These are phyloP conservation scores for Amauroascus verrucosus DNA, from an alignment of 2,329 filamentous ascomycete genomes.

Conservation along the genomic window DNA sequence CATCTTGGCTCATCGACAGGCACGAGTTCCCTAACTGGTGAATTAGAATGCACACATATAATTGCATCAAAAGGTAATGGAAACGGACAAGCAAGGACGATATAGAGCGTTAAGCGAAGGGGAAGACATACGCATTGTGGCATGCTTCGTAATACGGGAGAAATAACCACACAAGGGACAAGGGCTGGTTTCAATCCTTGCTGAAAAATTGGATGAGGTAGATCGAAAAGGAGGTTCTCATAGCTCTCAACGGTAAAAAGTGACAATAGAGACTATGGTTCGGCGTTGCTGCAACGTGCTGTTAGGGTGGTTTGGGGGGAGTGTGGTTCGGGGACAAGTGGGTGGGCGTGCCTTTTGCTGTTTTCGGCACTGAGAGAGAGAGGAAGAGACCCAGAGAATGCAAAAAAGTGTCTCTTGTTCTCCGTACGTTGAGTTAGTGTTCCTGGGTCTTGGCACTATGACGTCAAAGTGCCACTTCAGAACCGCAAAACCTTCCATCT, in stretches of 20 bases:
- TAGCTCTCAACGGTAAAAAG: not conserved
- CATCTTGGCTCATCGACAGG: slow-evolving; percentile 3
- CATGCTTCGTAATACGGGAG: slow-evolving; percentile 1
- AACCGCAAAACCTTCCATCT: not conserved
- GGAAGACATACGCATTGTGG: slow-evolving; percentile 10
- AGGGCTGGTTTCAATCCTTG: not conserved
- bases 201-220: not conserved
- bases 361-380: slow-evolving; percentile 8
- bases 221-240: not conserved
- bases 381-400: slow-evolving; percentile 4
- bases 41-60: not conserved
- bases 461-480: slow-evolving; percentile 10
- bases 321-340: not conserved
- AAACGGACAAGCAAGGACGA: not conserved
- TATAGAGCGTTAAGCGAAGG: not conserved
- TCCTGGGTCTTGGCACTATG: slow-evolving; percentile 11
- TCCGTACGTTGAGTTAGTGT: slow-evolving; percentile 9
- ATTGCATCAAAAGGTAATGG: not conserved
- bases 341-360: slow-evolving; percentile 10
- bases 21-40: slow-evolving; percentile 2
- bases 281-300: not conserved
- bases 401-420: slow-evolving; percentile 10
- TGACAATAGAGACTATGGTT: not conserved
- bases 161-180: not conserved
- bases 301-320: not conserved